Evolutionary conservation across 768 basidiomycete genomes (phyloP).

Genomic region (Lactarius psammicola): DNA sequence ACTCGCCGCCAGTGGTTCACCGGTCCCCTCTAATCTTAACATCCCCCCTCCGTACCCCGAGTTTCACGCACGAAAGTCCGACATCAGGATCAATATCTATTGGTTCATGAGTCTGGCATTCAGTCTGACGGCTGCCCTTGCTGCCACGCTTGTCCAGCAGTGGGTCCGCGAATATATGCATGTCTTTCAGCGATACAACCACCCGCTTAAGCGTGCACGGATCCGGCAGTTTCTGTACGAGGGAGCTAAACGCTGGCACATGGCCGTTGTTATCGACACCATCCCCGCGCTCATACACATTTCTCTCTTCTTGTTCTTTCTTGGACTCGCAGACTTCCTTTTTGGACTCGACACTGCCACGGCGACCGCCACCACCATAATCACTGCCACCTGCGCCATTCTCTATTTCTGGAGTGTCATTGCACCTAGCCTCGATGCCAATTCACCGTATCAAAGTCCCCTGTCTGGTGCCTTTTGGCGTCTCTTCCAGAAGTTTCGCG

Average conservation of each 20-base stretch:
- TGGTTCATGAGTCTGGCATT: conserved; percentile 42
- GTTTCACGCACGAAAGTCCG: conserved; percentile 31
- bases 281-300: conserved; percentile 51
- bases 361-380: conserved; percentile 7
- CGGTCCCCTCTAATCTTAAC: background rate
- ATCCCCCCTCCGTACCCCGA: conserved; percentile 3
- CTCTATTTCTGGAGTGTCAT: conserved; percentile 25
- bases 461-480: conserved; percentile 21
- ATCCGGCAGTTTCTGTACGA: conserved; percentile 40
- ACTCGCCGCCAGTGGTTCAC: conserved; percentile 19
- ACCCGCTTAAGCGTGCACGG: conserved; percentile 38
- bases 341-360: conserved; percentile 31
- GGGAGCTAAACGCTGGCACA: conserved; percentile 41
- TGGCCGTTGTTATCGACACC: conserved; percentile 42
- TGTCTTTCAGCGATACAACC: conserved; percentile 35
- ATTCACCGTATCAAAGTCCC: conserved; percentile 25
- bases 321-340: conserved; percentile 48
- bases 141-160: conserved; percentile 48
- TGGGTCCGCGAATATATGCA: conserved; percentile 45
- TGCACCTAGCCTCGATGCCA: conserved; percentile 15
- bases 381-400: conserved; percentile 15
- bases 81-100: conserved; percentile 41
- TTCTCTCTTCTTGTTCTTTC: conserved; percentile 50
- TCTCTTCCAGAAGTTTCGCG: conserved; percentile 7
- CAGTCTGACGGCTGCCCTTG: conserved; percentile 45